Percentiles rank a stretch among this genome's conserved stretches.
These are phyloP conservation scores for Pythium rhizo-oryzae DNA, from an alignment of 352 stramenopile genomes.

Conservation along the genomic window DNA sequence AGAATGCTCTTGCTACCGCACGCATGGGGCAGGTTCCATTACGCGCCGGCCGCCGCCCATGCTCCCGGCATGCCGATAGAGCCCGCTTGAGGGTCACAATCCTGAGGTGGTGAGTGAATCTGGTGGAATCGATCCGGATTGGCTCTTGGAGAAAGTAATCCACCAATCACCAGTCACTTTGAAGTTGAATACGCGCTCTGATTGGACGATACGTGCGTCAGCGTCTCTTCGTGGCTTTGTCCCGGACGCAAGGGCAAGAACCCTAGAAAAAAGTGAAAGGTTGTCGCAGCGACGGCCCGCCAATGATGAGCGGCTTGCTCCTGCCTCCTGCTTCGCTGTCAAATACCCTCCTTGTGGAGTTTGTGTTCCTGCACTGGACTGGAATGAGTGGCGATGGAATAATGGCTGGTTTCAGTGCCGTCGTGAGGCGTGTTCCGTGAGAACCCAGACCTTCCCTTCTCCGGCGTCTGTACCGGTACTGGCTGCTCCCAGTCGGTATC, in stretches of 20 bases:
- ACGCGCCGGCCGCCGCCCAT: too few species aligned
- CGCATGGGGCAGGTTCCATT: too few species aligned
- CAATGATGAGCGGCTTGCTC: too few species aligned
- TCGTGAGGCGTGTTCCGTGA: not conserved
- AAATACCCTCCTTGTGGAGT: too few species aligned
- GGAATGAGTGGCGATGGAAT: not conserved
- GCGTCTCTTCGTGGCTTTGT: conserved; percentile 14
- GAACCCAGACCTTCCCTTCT: not conserved
- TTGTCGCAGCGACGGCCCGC: too few species aligned
- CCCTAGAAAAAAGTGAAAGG: not conserved
- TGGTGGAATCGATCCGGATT: conserved; percentile 11
- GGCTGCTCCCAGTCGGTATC: not conserved
- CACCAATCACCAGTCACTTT: conserved; percentile 26
- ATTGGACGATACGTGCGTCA: conserved; percentile 30
- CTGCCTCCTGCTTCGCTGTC: too few species aligned
- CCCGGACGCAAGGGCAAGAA: not conserved
- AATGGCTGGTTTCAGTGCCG: conserved; percentile 1
- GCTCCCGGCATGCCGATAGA: too few species aligned
- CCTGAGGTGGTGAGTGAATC: conserved; percentile 21
- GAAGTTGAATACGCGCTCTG: conserved; percentile 27
- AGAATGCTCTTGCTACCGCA: too few species aligned
- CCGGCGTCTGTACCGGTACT: too few species aligned
- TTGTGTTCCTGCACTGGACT: too few species aligned
- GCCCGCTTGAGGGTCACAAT: too few species aligned
- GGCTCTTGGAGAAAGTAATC: not conserved